Base-by-base conservation (phyloP, 2,329 filamentous ascomycete species). In the Salinomyces thailandicus region DNA sequence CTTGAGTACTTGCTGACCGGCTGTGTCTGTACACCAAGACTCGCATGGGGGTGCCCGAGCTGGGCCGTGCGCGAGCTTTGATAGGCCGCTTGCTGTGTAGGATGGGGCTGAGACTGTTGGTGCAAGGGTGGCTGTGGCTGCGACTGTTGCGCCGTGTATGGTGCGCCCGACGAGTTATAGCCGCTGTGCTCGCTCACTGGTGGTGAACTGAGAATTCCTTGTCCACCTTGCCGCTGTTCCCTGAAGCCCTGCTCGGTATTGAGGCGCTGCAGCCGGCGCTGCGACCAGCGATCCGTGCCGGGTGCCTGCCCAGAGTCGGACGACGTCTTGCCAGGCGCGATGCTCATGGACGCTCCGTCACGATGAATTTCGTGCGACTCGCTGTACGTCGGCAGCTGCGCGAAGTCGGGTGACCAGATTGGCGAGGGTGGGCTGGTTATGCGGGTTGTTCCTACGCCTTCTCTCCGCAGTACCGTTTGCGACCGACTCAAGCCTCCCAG, bases 191-290 rank as follows among this genome's bases (percentile, higher is more conserved):
- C 44, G 41, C 43, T 45, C 33, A 43, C 18, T 29, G 45, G 41
- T 37, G 48, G 44, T 35, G 48, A 43, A 39, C 39, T 50, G 14
- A 43, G 37, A 27, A 54, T 40, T 14, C 42, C 41, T 29, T 44
- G 40, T 14, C 50, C 51, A 35, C 51, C 54, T 40, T 57, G 54
- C 28, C 57, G 48, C 47, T 59, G 55, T 45, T 59, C 56, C 31
- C 57, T 48, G 44, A 60, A 60, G 43, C 53, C 55, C 42, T 58
- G 54, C 53, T 60, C 57, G 38, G 57, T 60, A 37, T 59, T 58
- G 40, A 59, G 44, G 40, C 57, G 53, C 49, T 59, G 55, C 51
- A 59, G 49, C 33, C 56, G 53, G 37, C 57, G 51, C 44, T 59
- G 54, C 41, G 53, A 53, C 51, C 51, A 60, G 38, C 57, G 54